Conservation (phyloP, 768 basidiomycete species). For the Suillus alpinus region DNA sequence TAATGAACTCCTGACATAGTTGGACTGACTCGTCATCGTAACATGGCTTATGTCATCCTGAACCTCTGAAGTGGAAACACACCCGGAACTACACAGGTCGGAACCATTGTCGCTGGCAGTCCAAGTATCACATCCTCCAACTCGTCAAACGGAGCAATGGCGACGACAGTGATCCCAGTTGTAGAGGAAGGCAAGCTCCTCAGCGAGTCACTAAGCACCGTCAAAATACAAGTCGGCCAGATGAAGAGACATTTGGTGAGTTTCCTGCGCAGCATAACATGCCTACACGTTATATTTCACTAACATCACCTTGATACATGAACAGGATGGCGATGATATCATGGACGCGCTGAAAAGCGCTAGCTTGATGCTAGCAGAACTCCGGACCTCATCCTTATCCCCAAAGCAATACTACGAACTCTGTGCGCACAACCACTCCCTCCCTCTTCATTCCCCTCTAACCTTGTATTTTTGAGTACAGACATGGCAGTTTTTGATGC, state of each 20-base stretch:
- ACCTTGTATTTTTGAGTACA: constrained; percentile 25
- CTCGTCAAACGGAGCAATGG: constrained; percentile 3
- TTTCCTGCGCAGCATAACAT: constrained; percentile 11
- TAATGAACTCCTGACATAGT: no score
- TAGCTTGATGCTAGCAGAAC: constrained; percentile 94
- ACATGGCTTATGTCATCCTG: background rate
- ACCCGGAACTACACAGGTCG: background rate
- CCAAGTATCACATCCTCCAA: background rate
- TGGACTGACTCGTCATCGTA: background rate
- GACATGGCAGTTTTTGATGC: constrained; percentile 99
- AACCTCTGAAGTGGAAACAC: background rate
- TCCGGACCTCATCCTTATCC: constrained; percentile 88
- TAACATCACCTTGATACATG: background rate
- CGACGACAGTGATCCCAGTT: constrained; percentile 32
- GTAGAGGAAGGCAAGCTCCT: constrained; percentile 81
- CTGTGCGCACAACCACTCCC: constrained; percentile 48
- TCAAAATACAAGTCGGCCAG: constrained; percentile 90
- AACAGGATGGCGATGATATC: constrained; percentile 88
- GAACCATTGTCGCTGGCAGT: background rate
- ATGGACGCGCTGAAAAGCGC: constrained; percentile 99
- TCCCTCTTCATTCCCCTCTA: background rate
- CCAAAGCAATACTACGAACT: constrained; percentile 99
- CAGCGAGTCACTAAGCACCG: constrained; percentile 80
- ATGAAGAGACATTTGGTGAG: constrained; percentile 91
- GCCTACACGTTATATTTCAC: background rate